Evolutionary conservation across 2,329 filamentous ascomycete genomes (phyloP), one percentile per base, ranked within the genome.

Genomic region (Paraconiothyrium brasiliense): DNA sequence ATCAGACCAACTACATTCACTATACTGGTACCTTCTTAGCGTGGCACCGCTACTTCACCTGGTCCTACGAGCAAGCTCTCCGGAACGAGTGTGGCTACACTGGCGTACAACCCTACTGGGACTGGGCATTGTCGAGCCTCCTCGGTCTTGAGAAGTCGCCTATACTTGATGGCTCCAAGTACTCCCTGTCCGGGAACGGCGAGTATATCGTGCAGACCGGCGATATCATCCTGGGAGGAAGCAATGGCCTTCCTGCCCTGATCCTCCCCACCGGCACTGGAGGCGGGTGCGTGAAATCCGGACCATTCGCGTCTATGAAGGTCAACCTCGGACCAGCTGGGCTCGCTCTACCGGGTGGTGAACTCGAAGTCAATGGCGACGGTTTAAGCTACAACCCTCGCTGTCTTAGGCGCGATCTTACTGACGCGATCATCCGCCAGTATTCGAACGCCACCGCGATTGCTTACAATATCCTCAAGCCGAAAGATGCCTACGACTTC

Each of bases 111-210:
- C 78, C 78, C 4, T 70, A 70, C 60, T 69, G 65, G 67, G 50
- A 73, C 70, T 54, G 67, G 69, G 51, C 59, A 3, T 44, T 56
- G 47, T 65, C 66, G 5, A 65, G 66, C n/a, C 30, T 35, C 3
- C 62, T 57, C 14, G 55, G 61, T 27, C 51, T 66, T 14, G 61
- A 57, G 11, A 61, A 52, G 3, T 84, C 82, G 1, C 75, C 82
- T 11, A 72, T 85, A 57, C 85, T 84, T 62, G 82, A 86, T 62
- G 84, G 84, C n/a, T 82, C 78, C 57, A 79, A 77, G 1, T 76
- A 74, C 8, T 82, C 79, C 20, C 76, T 85, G 66, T 78, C 77
- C 4, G 82, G 83, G 11, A 81, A 84, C 65, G 83, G 82, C 3
- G 79, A 61, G 8, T 73, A 73, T 54, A 68, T 80, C 46, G 50